Evolutionary conservation across 2,329 filamentous ascomycete genomes (phyloP), one percentile per base, ranked within the genome.

Genomic region (Exophiala sp.): DNA sequence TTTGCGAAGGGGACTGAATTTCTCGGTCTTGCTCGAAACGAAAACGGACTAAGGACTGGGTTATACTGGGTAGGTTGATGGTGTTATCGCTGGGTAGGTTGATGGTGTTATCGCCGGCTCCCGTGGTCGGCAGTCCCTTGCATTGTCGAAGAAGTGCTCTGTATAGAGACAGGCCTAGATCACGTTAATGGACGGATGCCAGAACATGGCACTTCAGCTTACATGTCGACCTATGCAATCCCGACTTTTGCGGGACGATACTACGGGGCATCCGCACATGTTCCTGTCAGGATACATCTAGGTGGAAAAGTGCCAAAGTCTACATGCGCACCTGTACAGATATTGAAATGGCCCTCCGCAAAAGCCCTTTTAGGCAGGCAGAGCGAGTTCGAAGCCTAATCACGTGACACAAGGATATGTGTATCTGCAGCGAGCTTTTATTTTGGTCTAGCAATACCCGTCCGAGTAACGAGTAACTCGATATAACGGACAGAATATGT

Each of bases 181-280:
- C 11, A 2, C 14, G 14, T 46, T 23, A 44, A 37, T 13, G 19
- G 30, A 1, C 43, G 14, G 14, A 2, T 11, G 21, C 29, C 43
- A n/a, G 2, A 32, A 16, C 18, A 14, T 13, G 27, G 30, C 30
- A 27, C 22, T 40, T 13, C 37, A 24, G 49, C 68, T 59, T 57
- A 72, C 71, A 72, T 54, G 70, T 69, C 65, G 70, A 65, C n/a
- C 70, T 66, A 62, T 73, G 70, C 34, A 64, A 63, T 35, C 66
- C 64, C 48, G 65, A 71, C 6, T 58, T 46, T 24, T 60, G 64
- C 16, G 67, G 66, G 34, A 64, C 56, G 38, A 69, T 49, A 35
- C 62, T 48, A 56, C 59, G 64, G 58, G 66, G 68, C 69, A 73
- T 72, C 55, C 58, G 60, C 50, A 57, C 56, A 58, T 59, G 14